These are phyloP conservation scores for Nepenthes alata DNA, from an alignment of 179 eudicot species.

Conservation along the genomic window DNA sequence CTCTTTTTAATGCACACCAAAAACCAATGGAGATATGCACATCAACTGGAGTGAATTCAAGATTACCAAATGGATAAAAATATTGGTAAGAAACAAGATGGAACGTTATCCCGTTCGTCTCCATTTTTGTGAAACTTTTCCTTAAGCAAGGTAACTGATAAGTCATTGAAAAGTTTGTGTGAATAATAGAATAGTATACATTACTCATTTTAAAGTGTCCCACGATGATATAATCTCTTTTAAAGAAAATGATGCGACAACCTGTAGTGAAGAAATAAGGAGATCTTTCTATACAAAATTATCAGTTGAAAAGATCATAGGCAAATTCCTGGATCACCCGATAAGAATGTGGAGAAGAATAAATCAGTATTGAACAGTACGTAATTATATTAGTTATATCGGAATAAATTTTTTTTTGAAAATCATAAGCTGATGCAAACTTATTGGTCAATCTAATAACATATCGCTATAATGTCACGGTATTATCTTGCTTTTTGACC, in stretches of 20 bases:
- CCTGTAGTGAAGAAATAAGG: conserved; percentile 6
- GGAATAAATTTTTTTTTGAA: too few species aligned
- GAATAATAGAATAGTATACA: conserved; percentile 3
- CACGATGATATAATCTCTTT: neutral
- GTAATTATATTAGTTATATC: too few species aligned
- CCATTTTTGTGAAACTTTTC: conserved; percentile 6
- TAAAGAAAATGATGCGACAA: conserved; percentile 5
- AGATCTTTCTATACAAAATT: conserved; percentile 6
- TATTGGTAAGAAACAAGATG: too few species aligned
- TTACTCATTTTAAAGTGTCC: conserved; percentile 6
- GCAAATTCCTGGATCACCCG: conserved; percentile 1
- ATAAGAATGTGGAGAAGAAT: conserved; percentile 1
- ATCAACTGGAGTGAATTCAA: too few species aligned
- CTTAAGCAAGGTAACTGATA: conserved; percentile 2
- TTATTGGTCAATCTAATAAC: too few species aligned
- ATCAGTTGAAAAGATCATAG: conserved; percentile 7
- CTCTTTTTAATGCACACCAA: too few species aligned
- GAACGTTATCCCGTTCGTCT: neutral
- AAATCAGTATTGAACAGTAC: too few species aligned
- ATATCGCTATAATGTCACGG: too few species aligned
- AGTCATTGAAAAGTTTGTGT: conserved; percentile 6
- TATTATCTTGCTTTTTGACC: too few species aligned
- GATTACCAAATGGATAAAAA: too few species aligned
- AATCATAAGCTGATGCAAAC: too few species aligned
- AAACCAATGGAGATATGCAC: too few species aligned